Base-by-base conservation (phyloP, 2,329 filamentous ascomycete species). In the Colletotrichum gloeosporioides region DNA sequence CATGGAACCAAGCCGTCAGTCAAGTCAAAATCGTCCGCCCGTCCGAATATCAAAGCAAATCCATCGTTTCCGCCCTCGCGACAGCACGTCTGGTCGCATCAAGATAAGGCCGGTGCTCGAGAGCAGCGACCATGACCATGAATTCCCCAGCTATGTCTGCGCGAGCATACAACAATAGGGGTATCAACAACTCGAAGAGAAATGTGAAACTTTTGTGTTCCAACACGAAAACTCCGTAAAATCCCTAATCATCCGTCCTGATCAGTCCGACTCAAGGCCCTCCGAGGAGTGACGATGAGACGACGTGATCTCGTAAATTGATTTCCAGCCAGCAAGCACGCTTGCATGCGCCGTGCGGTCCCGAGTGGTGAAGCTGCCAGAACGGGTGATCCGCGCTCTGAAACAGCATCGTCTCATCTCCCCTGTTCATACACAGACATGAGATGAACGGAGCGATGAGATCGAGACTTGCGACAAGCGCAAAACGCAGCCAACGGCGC, bases 181-280 rank as follows among this genome's bases (percentile, higher is more conserved):
- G 76, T 77, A 77, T 77, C 76, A 77, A 77, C 74, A 77, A 77
- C 70, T 77, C 74, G 74, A 77, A 74, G 69, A 73, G 65, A 73
- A 49, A 77, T 68, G 62, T 77, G 74, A 75, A 77, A 70, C 62
- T 77, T 75, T 77, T 77, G 36, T 69, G 44, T 74, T 77, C 73
- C 73, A 70, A 59, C 76, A 71, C 62, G 62, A 71, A 71, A 75
- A 75, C 71, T 67, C 75, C 71, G 62, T 61, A 75, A 77, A 69
- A 65, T 22, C 76, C 73, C 69, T 62, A 53, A 73, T 69, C 75
- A 70, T 71, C 67, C 75, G 36, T 75, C 63, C 55, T 57, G 64
- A 76, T 68, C 68, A 34, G 57, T 55, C 53, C 53, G 31, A 22
- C 55, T 25, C 25, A 32, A 44, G 6, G 29, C 18, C 22, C 27